Base-by-base conservation (phyloP, 108 stramenopile genomes). In the Seminavis robusta region DNA sequence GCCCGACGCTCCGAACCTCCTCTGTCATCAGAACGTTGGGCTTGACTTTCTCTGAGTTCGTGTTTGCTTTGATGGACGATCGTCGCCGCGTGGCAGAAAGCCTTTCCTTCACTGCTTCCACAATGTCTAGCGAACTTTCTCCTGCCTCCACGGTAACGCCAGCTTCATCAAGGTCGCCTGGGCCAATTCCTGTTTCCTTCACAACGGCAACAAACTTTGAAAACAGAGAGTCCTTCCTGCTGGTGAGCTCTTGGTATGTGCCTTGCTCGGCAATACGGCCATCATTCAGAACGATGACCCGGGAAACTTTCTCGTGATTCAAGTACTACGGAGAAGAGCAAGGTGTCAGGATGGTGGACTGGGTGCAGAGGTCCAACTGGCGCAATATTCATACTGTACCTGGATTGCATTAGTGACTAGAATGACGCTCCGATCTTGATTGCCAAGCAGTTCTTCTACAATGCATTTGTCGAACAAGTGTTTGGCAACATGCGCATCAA, bases 341-440 rank as follows among this genome's bases (percentile, higher is more conserved):
- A n/a, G n/a, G n/a, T n/a, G n/a, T n/a, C n/a, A n/a, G n/a, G n/a
- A n/a, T n/a, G n/a, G n/a, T n/a, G n/a, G n/a, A n/a, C n/a, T n/a
- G n/a, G n/a, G n/a, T n/a, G n/a, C n/a, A n/a, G n/a, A n/a, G n/a
- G n/a, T n/a, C n/a, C n/a, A n/a, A n/a, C n/a, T n/a, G n/a, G n/a
- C n/a, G n/a, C n/a, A n/a, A n/a, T n/a, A n/a, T n/a, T n/a, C n/a
- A n/a, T n/a, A n/a, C n/a, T n/a, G n/a, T n/a, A n/a, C n/a, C n/a
- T n/a, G n/a, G n/a, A n/a, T n/a, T 28, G 83, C 88, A 63, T 95
- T 92, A 9, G 96, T 95, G 3, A 93, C 96, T 27, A 94, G 71
- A 33, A 97, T 71, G 2, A 92, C 80, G 13, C 78, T 76, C 25
- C 72, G 47, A 41, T 76, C 69, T 26, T 34, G 31, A 32, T 24